Base-by-base conservation (phyloP, 2,329 filamentous ascomycete genomes). In the Stachybotrys echinatus region DNA sequence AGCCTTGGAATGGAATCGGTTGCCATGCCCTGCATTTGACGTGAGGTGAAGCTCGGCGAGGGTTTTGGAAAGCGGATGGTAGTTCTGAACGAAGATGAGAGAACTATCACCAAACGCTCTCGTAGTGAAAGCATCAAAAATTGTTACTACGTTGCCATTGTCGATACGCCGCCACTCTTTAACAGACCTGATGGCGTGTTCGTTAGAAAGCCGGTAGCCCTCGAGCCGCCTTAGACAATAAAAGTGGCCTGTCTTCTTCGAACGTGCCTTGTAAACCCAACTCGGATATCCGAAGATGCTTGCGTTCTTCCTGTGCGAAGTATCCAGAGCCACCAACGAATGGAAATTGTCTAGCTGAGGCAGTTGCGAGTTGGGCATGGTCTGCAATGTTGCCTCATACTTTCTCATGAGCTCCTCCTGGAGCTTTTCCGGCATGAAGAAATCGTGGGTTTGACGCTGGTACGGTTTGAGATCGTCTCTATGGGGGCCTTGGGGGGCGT, bases 261-360 rank as follows among this genome's bases (percentile, higher is more conserved):
- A 95, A 21, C 87, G 85, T 8, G 92, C 92, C 72, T 97, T 97
- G 74, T 96, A 99, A 1, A 96, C 83, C 90, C 92, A 97, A 59
- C 87, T 96, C 6, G 87, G 83, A 61, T 90, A 95, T 23, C 91
- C 90, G 68, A 96, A 96, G 17, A 88, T 82, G 12, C 82, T 79
- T 4, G 85, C 81, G 57, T 86, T 90, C 65, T 90, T 92, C 56
- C 91, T 83, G 53, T 89, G 84, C 46, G 80, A 87, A 8, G 85
- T 88, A 66, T 97, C 92, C 42, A 99, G 74, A 4, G 92, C 89
- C 8, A 96, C 91, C 12, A 99, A 77, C 4, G 91, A 95, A 67
- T 97, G 92, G 64, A 94, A 97, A 60, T 91, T 86, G 61, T 95
- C 90, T 48, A 97, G 80, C 52, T 83, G 79, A 6, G 90, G 89